These are phyloP conservation scores for Carallia brachiata DNA, from an alignment of 345 rosid species.

Conservation along the genomic window DNA sequence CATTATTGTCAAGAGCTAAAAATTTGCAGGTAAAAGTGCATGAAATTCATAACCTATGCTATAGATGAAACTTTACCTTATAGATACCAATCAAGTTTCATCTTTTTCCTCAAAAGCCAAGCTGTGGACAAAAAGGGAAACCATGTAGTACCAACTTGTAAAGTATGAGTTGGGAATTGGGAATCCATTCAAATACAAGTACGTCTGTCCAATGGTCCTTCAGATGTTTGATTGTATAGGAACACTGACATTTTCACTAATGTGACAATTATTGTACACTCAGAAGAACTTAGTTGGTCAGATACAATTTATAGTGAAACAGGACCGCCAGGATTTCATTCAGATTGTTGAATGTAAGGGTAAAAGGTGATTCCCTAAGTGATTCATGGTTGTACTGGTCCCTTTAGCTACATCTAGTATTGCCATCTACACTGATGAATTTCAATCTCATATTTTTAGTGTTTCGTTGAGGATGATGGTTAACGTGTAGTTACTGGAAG, in stretches of 20 bases:
- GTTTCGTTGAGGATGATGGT: background rate
- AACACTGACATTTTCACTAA: background rate
- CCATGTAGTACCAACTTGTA: too few relatives aligned
- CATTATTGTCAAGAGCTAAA: too few relatives aligned
- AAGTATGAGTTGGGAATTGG: background rate
- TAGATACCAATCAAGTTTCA: background rate
- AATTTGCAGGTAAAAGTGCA: too few relatives aligned
- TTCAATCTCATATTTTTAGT: background rate
- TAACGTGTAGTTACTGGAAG: too few relatives aligned
- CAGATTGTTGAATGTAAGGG: background rate
- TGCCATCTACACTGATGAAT: background rate
- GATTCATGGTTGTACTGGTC: background rate
- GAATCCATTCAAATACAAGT: background rate
- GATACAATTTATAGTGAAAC: background rate
- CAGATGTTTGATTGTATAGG: background rate
- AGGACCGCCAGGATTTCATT: background rate
- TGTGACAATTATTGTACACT: conserved; percentile 3
- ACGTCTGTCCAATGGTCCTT: background rate
- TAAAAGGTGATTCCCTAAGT: background rate
- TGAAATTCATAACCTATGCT: background rate
- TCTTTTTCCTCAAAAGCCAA: background rate
- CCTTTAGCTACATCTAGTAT: background rate
- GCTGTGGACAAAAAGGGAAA: background rate
- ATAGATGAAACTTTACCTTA: background rate
- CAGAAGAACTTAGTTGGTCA: background rate